Percentiles rank a stretch among this genome's conserved stretches.
Evolutionary conservation across 1,139 yeast genomes (phyloP).

Genomic region (Kodamaea ohmeri): DNA sequence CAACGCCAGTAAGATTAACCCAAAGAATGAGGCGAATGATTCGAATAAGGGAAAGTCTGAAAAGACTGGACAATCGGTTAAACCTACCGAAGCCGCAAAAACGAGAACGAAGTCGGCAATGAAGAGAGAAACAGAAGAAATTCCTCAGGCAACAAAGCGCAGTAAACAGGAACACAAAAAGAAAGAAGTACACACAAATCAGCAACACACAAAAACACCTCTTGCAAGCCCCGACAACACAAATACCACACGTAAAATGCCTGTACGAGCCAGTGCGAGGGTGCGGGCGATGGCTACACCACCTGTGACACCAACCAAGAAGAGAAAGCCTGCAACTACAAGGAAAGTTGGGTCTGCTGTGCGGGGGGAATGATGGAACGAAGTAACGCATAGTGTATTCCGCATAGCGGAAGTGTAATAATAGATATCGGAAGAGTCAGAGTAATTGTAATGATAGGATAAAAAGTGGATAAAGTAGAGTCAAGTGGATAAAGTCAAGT

Average conservation of each 20-base stretch:
- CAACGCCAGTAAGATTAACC: no score
- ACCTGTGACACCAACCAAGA: slow-evolving; percentile 32
- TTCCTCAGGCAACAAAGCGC: background rate
- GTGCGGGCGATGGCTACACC: slow-evolving; percentile 22
- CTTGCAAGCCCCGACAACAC: slow-evolving; percentile 4
- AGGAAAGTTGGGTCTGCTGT: slow-evolving; percentile 10
- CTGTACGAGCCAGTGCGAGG: slow-evolving; percentile 4
- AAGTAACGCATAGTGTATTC: background rate
- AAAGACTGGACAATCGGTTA: no score
- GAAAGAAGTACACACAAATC: background rate
- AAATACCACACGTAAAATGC: slow-evolving; percentile 8
- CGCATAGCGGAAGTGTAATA: no score
- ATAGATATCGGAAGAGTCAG: no score
- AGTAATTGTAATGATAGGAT: background rate
- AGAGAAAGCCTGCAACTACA: slow-evolving; percentile 16
- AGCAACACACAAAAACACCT: slow-evolving; percentile 3
- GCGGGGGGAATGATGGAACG: slow-evolving; percentile 6
- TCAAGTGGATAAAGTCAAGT: background rate
- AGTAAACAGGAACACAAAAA: background rate
- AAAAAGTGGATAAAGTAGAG: background rate
- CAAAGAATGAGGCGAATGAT: no score
- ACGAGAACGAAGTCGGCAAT: background rate
- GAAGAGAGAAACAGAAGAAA: background rate
- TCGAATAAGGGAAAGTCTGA: no score
- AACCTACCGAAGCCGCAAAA: no score